These are phyloP conservation scores for Schizochytrium sp. DNA, from an alignment of 108 stramenopile species.

Conservation along the genomic window DNA sequence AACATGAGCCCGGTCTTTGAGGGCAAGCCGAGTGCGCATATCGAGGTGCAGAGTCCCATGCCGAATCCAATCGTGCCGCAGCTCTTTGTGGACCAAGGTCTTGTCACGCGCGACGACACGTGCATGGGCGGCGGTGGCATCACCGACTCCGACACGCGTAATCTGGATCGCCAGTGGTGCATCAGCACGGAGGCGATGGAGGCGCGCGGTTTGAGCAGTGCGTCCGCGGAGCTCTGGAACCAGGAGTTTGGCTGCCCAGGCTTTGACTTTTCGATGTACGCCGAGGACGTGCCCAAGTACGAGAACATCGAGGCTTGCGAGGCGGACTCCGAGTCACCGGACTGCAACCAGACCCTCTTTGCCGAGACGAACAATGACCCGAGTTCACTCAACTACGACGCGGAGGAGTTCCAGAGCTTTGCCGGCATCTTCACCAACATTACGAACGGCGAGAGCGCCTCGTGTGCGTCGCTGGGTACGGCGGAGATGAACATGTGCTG, in stretches of 20 bases:
- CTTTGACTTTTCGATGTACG: not conserved
- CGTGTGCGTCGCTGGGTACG: not conserved
- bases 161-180: not conserved
- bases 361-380: not conserved
- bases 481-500: not conserved
- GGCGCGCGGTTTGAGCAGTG: not conserved
- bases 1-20: not conserved
- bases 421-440: not conserved
- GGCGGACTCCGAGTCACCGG: not conserved
- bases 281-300: not conserved
- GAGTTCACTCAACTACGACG: not conserved
- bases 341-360: not conserved
- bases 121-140: not conserved
- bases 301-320: not conserved
- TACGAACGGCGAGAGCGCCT: not conserved
- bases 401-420: not conserved
- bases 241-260: not conserved
- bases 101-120: not conserved
- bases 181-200: not conserved
- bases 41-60: not conserved
- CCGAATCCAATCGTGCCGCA: not conserved
- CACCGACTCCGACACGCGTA: not conserved
- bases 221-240: not conserved
- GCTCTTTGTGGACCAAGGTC: not conserved
- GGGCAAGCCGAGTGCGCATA: not conserved